These are phyloP conservation scores for Aspergillus unguis DNA, from an alignment of 2,329 filamentous ascomycete genomes.

Conservation along the genomic window DNA sequence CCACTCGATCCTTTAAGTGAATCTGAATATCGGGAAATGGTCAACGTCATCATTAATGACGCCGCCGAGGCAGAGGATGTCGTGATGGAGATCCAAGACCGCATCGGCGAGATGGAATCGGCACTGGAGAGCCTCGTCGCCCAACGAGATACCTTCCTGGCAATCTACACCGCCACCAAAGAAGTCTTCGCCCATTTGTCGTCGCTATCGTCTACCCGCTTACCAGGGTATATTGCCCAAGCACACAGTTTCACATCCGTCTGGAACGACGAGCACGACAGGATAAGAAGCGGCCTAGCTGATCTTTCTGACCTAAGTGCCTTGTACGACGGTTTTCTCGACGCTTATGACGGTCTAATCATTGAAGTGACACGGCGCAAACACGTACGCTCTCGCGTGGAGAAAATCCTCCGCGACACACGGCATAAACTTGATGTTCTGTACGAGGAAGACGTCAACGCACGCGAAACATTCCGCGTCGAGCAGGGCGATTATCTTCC, in stretches of 20 bases:
- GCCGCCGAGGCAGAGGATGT: slow-evolving; percentile 61
- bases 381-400: slow-evolving; percentile 69
- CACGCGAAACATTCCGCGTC: slow-evolving; percentile 73
- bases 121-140: slow-evolving; percentile 62
- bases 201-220: slow-evolving; percentile 59
- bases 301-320: slow-evolving; percentile 73
- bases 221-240: slow-evolving; percentile 53
- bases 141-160: slow-evolving; percentile 58
- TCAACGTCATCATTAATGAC: slow-evolving; percentile 64
- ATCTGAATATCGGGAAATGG: slow-evolving; percentile 76
- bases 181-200: slow-evolving; percentile 65
- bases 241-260: slow-evolving; percentile 47
- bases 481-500: slow-evolving; percentile 86
- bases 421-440: slow-evolving; percentile 72
- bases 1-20: slow-evolving; percentile 68
- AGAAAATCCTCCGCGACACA: slow-evolving; percentile 72
- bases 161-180: slow-evolving; percentile 57
- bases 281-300: slow-evolving; percentile 64
- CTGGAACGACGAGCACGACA: slow-evolving; percentile 72
- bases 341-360: slow-evolving; percentile 78
- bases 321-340: slow-evolving; percentile 85
- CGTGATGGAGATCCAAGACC: slow-evolving; percentile 67
- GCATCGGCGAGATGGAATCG: slow-evolving; percentile 71
- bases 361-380: slow-evolving; percentile 77
- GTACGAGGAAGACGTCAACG: slow-evolving; percentile 66